Evolutionary conservation across 495 filamentous ascomycete genomes (phyloP), one percentile per base, ranked within the genome.

Genomic region (Podospora australis): DNA sequence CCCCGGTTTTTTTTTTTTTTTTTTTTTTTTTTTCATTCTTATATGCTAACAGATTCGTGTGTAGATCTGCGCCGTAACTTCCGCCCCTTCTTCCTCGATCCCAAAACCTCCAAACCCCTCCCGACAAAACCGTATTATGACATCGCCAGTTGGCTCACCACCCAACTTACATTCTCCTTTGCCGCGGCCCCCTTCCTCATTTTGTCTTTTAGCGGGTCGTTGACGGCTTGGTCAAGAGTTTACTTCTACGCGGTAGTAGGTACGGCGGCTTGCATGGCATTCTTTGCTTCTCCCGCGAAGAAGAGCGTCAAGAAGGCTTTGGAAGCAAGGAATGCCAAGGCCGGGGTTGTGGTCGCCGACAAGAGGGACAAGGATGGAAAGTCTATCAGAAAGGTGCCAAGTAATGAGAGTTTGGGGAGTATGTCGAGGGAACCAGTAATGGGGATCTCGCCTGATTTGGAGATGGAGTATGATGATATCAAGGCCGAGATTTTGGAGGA

Each of bases 41-140:
- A 16, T 44, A 4, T 3, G 21, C 6, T 30, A 9, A 40, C 39
- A 49, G 44, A 48, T 46, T 35, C 14, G 19, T 53, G 44, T 59
- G 32, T 52, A 95, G 88, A 95, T 58, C 83, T 83, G 70, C 92
- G 92, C 44, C 88, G 92, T 39, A 75, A 90, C 64, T 64, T 95
- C 54, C 90, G 94, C 24, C 92, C 92, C 28, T 90, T 98, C 73
- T 96, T 97, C 78, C 70, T 97, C 35, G 81, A 86, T 46, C 78
- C 87, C 16, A 63, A 66, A 25, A 73, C 78, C 20, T 82, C 83
- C 39, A 75, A 75, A 35, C 78, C 86, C 8, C 80, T 80, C 0
- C 74, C 80, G 0, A 73, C 72, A 64, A 97, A 97, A 69, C 78
- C 72, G 32, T 87, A 87, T 68, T 98, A 98, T 67, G 94, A 98